Base-by-base conservation (phyloP, 2,329 filamentous ascomycete species). In the Gnomoniopsis smithogilvyi region DNA sequence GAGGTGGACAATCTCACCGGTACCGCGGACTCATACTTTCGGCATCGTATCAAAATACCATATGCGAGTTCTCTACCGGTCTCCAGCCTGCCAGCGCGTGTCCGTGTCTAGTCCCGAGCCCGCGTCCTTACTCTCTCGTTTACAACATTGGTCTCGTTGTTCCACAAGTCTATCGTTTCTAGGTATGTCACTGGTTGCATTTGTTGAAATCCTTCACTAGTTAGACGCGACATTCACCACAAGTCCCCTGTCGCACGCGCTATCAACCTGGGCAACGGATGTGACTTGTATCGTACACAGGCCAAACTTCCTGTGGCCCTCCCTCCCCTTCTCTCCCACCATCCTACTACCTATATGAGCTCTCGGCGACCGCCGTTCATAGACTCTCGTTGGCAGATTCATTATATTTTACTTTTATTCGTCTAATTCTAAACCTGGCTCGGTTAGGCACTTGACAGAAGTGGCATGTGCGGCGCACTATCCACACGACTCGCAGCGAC, bases 371-470 rank as follows among this genome's bases (percentile, higher is more conserved):
- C 34, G 45, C 12, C 49, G n/a, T 26, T 12, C 21, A n/a, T 8
- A 30, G 26, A 30, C 26, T 45, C 43, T 41, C 17, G 11, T 30
- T 34, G 51, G 54, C 45, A 54, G 51, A 61, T 61, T 61, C 43
- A 17, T 50, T 36, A 30, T 49, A 38, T 22, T 34, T 52, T 41
- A 47, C 50, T 38, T 51, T 34, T 47, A 61, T 54, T 59, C 49
- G 46, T 48, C 26, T 30, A 30, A 30, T 30, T 30, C 26, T 8
- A 30, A 30, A 30, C 26, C 26, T 30, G 26, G 26, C 26, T 54
- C 47, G 41, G 49, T 24, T 33, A 50, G 51, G 43, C 53, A 34
- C 48, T 54, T 59, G 56, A 54, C 56, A 54, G 56, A 30, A 54
- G 50, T 54, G 56, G 45, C 56, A 53, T 53, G 48, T 33, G 49